These are phyloP conservation scores for Avicennia marina DNA, from an alignment of 257 asterid genomes.

Conservation along the genomic window DNA sequence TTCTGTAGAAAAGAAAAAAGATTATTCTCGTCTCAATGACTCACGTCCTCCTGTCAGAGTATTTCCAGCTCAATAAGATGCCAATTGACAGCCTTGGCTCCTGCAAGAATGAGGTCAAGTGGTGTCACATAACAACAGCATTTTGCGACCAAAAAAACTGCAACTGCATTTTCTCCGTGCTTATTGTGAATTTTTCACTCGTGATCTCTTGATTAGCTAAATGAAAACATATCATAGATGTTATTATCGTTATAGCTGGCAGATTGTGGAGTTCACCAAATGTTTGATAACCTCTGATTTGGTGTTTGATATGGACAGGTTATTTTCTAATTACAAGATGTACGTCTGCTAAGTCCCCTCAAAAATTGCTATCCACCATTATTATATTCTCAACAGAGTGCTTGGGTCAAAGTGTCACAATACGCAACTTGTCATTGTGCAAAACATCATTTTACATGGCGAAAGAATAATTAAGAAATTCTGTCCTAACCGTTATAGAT, in stretches of 20 bases:
- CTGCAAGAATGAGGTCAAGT: constrained; percentile 24
- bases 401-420: constrained; percentile 27
- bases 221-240: not conserved
- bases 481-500: not conserved
- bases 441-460: constrained; percentile 22
- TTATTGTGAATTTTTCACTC: not conserved
- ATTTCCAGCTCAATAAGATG: constrained; percentile 35
- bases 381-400: constrained; percentile 33
- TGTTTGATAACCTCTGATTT: constrained; percentile 12
- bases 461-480: constrained; percentile 22
- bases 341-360: constrained; percentile 10
- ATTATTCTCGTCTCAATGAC: constrained; percentile 19
- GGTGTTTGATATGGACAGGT: constrained; percentile 7
- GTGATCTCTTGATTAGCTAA: not conserved
- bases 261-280: constrained; percentile 34
- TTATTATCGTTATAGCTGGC: not conserved
- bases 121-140: constrained; percentile 1
- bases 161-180: not conserved
- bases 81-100: constrained; percentile 21
- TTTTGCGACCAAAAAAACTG: too few relatives aligned
- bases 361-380: constrained; percentile 26
- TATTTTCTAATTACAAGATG: constrained; percentile 6
- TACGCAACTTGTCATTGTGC: constrained; percentile 31
- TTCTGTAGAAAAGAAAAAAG: not conserved
- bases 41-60: constrained; percentile 29